These are phyloP conservation scores for Agaricus sinodeliciosus DNA, from an alignment of 768 basidiomycete species.

Conservation along the genomic window DNA sequence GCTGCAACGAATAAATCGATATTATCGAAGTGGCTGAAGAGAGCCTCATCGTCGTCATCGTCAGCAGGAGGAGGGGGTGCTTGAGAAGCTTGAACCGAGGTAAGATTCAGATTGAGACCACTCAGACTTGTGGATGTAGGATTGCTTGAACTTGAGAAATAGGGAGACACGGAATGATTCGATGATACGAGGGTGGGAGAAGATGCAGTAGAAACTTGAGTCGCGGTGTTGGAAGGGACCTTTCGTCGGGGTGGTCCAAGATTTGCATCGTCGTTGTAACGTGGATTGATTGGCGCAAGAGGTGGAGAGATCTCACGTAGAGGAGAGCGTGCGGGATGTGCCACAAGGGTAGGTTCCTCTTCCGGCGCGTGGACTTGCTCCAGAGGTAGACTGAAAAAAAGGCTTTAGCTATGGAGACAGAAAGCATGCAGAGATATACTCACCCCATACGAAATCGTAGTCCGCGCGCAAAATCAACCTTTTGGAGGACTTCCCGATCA, in stretches of 20 bases:
- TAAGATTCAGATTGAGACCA: not conserved
- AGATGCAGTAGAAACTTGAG: slow-evolving; percentile 2
- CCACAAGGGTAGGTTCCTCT: slow-evolving; percentile 13
- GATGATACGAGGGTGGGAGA: slow-evolving; percentile 16
- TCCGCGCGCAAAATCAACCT: slow-evolving; percentile 51
- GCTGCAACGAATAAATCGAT: slow-evolving; percentile 2
- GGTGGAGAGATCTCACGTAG: slow-evolving; percentile 32
- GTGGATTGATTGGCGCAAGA: slow-evolving; percentile 17
- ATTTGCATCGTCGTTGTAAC: slow-evolving; percentile 30
- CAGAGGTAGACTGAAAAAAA: slow-evolving; percentile 2
- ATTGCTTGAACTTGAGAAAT: slow-evolving; percentile 8
- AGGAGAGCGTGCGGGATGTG: slow-evolving; percentile 25
- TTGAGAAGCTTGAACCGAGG: slow-evolving; percentile 8
- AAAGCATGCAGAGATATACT: slow-evolving; percentile 15
- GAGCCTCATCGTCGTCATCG: slow-evolving; percentile 1
- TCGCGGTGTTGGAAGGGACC: slow-evolving; percentile 19
- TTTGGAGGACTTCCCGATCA: slow-evolving; percentile 56
- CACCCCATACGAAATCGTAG: slow-evolving; percentile 67
- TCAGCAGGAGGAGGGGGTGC: not conserved
- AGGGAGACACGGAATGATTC: slow-evolving; percentile 7
- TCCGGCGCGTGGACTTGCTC: slow-evolving; percentile 17
- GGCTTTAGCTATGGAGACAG: not conserved
- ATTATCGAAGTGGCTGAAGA: slow-evolving; percentile 7
- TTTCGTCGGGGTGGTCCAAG: slow-evolving; percentile 32
- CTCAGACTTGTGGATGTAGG: slow-evolving; percentile 5